A percentile compares a stretch with the other conserved stretches of the same genome.
Conservation (phyloP, 2,329 filamentous ascomycete species). For the Penicillium sp. region DNA sequence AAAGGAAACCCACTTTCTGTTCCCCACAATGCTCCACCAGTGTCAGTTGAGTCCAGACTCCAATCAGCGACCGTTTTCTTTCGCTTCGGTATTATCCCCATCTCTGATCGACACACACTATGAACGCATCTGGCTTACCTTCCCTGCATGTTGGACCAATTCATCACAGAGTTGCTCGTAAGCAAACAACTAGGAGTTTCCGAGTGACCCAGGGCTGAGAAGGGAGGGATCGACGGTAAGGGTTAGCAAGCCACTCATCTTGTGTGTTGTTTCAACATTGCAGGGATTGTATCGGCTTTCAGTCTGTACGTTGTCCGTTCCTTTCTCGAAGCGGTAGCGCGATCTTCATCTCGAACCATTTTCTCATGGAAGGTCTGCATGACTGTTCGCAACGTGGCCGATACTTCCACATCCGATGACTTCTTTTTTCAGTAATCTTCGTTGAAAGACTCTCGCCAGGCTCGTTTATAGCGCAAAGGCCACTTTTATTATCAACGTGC, state of each 20-base stretch:
- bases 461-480: background rate
- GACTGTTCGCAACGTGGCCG: background rate
- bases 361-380: background rate
- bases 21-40: background rate
- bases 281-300: background rate
- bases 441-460: background rate
- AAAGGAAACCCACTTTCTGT: background rate
- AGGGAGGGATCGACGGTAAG: slow-evolving; percentile 10
- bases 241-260: slow-evolving; percentile 1
- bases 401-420: background rate
- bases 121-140: background rate
- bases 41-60: background rate
- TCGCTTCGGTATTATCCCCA: background rate
- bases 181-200: background rate
- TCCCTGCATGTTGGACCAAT: background rate
- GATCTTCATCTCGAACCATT: background rate
- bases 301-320: background rate
- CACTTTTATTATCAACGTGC: background rate
- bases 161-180: background rate
- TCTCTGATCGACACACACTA: background rate
- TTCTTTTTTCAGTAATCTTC: background rate
- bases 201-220: background rate
- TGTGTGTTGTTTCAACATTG: background rate
- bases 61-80: background rate
- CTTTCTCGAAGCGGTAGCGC: background rate